Evolutionary conservation across 2,329 filamentous ascomycete genomes (phyloP).

Genomic region (Capronia coronata): DNA sequence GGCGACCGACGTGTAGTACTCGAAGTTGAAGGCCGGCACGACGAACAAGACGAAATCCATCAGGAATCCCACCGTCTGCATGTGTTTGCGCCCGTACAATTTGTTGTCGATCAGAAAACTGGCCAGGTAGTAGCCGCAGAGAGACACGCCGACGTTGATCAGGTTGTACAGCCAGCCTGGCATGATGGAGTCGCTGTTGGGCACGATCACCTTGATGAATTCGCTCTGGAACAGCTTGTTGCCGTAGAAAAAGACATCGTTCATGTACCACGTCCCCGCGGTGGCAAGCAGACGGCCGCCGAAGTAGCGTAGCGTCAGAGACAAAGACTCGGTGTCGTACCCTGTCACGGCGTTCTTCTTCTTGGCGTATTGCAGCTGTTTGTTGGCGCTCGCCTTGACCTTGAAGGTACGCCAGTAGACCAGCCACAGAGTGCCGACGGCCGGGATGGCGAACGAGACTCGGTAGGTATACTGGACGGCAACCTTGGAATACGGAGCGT

Average conservation of each 20-base stretch:
- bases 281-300: slow-evolving; percentile 81
- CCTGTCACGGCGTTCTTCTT: slow-evolving; percentile 81
- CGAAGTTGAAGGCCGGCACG: slow-evolving; percentile 79
- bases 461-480: slow-evolving; percentile 86
- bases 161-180: slow-evolving; percentile 87
- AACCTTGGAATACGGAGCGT: slow-evolving; percentile 69
- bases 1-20: slow-evolving; percentile 66
- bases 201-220: slow-evolving; percentile 78
- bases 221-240: slow-evolving; percentile 95
- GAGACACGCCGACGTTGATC: slow-evolving; percentile 79
- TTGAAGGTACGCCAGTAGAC: slow-evolving; percentile 94
- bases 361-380: slow-evolving; percentile 75
- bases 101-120: slow-evolving; percentile 89
- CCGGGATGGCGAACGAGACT: slow-evolving; percentile 84
- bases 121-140: slow-evolving; percentile 83
- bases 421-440: slow-evolving; percentile 85
- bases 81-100: slow-evolving; percentile 89
- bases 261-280: slow-evolving; percentile 85
- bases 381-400: slow-evolving; percentile 74
- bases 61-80: slow-evolving; percentile 91
- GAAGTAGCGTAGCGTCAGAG: slow-evolving; percentile 72
- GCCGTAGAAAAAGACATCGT: slow-evolving; percentile 98
- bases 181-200: slow-evolving; percentile 65
- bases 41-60: slow-evolving; percentile 92
- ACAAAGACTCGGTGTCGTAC: slow-evolving; percentile 80